Base-by-base conservation (phyloP, 2,329 filamentous ascomycete genomes). In the Hypocreales sp. region DNA sequence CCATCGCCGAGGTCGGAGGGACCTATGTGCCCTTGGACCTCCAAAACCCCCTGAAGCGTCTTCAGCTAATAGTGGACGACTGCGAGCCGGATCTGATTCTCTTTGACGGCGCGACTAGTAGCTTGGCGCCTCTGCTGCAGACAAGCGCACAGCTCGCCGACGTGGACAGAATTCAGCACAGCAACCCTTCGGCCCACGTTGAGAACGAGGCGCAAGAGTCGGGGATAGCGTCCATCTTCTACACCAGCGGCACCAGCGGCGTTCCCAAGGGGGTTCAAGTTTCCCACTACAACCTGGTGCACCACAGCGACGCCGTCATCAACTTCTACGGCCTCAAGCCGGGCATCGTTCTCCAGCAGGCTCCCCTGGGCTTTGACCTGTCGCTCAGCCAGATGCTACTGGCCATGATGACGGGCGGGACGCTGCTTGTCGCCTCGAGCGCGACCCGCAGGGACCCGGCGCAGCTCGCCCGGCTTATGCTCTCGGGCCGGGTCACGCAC, bases 21-120 rank as follows among this genome's bases (percentile, higher is more conserved):
- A 20, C 21, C 5, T 28, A 28, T 10, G 20, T 28, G 4, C 26
- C 26, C 10, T 14, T 28, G 17, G 26, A 28, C 8, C 13, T 11
- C 1, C 26, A 28, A 4, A 23, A 22, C 20, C 26, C 26, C 8
- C 11, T 15, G 8, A 22, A 19, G 11, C 26, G 26, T 5, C 21
- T 28, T 10, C 26, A 28, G 9, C 22, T 24, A 6, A 28, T 28
- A 15, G 16, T 28, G 3, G 26, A 28, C 17, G 22, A 28, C 11
- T 28, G 22, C 18, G 16, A 24, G 21, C 26, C 26, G 16, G 22
- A 24, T 4, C 6, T 24, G 5, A 15, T 28, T 9, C 15, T 28
- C 16, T 24, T 15, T 19, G 26, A 24, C 21, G n/a, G n/a, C n/a
- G n/a, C n/a, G n/a, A 28, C 16, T 8, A 24, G 16, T 8, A 10